phyloP scores from a whole-genome alignment of 2,329 filamentous ascomycete species.

The Lojkania enalia region DNA sequence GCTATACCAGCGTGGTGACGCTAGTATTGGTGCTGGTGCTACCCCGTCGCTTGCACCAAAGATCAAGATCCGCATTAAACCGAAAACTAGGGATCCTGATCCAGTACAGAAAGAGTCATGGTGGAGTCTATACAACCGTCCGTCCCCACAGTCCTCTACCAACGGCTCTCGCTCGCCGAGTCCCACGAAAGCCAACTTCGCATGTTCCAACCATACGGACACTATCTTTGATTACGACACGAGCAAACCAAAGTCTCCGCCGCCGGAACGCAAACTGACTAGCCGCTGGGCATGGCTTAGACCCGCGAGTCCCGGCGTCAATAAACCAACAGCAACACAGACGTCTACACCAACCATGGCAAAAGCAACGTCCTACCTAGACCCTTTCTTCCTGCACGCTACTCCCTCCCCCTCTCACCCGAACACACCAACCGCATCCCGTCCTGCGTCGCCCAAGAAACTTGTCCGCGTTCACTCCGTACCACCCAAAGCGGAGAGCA shows the following conservation, averaged over 20 bases:
- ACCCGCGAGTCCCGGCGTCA: conserved; percentile 16
- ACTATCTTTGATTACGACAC: conserved; percentile 28
- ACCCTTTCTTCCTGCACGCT: conserved; percentile 22
- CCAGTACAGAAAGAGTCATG: conserved; percentile 21
- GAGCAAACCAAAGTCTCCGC: conserved; percentile 18
- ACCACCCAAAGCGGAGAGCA: neutral
- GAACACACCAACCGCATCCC: conserved; percentile 13
- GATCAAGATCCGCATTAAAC: conserved; percentile 28
- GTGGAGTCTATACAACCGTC: conserved; percentile 20
- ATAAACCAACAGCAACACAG: conserved; percentile 17
- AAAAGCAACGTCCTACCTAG: conserved; percentile 17
- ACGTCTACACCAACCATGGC: neutral
- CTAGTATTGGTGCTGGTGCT: conserved; percentile 11
- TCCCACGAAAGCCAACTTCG: conserved; percentile 20
- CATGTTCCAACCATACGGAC: conserved; percentile 25
- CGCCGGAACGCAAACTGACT: conserved; percentile 13
- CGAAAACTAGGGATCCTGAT: conserved; percentile 14
- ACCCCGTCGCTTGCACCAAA: conserved; percentile 11
- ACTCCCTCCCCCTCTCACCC: conserved; percentile 9
- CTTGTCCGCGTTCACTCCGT: neutral
- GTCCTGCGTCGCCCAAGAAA: conserved; percentile 19
- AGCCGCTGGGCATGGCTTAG: conserved; percentile 34
- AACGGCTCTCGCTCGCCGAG: conserved; percentile 23
- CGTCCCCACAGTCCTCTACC: conserved; percentile 9
- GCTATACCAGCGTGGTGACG: conserved; percentile 15